Evolutionary conservation across 306 rosid genomes (phyloP).

Genomic region (Nissolia schottii): DNA sequence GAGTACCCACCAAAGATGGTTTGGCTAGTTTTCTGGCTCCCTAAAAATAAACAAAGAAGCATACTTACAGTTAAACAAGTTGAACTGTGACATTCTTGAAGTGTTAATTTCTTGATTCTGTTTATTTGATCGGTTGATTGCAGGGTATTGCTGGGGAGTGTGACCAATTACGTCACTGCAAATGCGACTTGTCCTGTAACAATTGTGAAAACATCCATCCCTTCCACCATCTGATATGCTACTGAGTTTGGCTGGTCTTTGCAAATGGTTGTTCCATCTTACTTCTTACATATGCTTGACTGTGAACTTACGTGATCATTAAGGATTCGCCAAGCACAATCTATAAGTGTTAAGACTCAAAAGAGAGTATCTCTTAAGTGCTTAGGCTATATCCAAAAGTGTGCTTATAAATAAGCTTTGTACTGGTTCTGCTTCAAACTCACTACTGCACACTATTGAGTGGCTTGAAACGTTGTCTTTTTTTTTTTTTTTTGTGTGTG

Average conservation of each 20-base stretch:
- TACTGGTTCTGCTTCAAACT: constrained; percentile 19
- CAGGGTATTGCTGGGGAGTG: constrained; percentile 59
- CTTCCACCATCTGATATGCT: constrained; percentile 23
- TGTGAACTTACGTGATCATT: not conserved
- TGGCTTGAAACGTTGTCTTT: not conserved
- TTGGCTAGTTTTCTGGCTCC: not conserved
- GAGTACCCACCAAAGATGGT: not conserved
- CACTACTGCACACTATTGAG: not conserved
- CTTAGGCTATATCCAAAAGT: not conserved
- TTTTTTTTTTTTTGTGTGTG: not conserved
- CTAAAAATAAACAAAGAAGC: not conserved
- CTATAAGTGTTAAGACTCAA: not conserved
- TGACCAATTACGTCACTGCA: constrained; percentile 39
- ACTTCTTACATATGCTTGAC: not conserved
- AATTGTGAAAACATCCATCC: constrained; percentile 30
- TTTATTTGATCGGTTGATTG: constrained; percentile 3
- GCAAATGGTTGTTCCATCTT: not conserved
- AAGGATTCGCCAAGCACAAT: not conserved
- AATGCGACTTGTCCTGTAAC: constrained; percentile 51
- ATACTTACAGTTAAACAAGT: not conserved
- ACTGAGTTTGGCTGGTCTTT: not conserved
- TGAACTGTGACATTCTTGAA: not conserved
- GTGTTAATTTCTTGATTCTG: constrained; percentile 2
- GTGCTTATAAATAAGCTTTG: constrained; percentile 21
- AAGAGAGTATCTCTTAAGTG: constrained; percentile 19